Percentiles rank a stretch among this genome's conserved stretches.
These are phyloP conservation scores for Choanephora cucurbitarum DNA, from an alignment of 371 early-diverging fungal genomes.

Conservation along the genomic window DNA sequence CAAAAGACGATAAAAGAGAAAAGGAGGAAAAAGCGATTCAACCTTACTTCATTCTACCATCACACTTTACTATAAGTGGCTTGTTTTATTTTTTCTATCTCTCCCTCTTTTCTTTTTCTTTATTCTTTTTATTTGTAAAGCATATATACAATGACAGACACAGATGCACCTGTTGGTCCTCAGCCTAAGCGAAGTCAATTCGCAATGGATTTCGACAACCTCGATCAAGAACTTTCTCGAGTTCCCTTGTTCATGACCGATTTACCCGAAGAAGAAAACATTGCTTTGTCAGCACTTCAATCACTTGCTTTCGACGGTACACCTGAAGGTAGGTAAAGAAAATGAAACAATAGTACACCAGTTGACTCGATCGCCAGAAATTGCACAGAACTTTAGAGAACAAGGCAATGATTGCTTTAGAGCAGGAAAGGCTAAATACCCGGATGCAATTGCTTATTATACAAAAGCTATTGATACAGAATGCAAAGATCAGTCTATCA, in stretches of 20 bases:
- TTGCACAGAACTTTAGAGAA: conserved; percentile 92
- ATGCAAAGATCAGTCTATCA: conserved; percentile 74
- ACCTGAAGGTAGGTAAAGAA: conserved; percentile 75
- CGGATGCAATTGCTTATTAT: conserved; percentile 86
- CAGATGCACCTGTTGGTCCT: conserved; percentile 27
- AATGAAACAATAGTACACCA: background rate
- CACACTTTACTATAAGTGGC: conserved; percentile 1
- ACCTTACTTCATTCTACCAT: too few relatives aligned
- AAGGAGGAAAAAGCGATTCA: too few relatives aligned
- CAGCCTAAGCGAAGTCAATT: conserved; percentile 28
- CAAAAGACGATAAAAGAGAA: background rate
- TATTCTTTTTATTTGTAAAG: background rate
- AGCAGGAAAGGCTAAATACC: conserved; percentile 65
- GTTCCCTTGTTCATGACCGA: conserved; percentile 93
- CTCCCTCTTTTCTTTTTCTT: background rate
- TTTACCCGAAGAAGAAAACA: conserved; percentile 79
- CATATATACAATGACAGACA: background rate
- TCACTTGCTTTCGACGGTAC: conserved; percentile 91
- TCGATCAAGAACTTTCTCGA: conserved; percentile 64
- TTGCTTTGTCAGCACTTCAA: conserved; percentile 82
- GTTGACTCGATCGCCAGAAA: conserved; percentile 55
- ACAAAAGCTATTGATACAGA: conserved; percentile 84
- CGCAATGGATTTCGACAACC: conserved; percentile 50
- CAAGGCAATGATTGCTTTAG: conserved; percentile 94
- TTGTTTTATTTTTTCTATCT: background rate